phyloP scores from a whole-genome alignment of 2,329 filamentous ascomycete genomes.

The Trichothecium sympodiale region DNA sequence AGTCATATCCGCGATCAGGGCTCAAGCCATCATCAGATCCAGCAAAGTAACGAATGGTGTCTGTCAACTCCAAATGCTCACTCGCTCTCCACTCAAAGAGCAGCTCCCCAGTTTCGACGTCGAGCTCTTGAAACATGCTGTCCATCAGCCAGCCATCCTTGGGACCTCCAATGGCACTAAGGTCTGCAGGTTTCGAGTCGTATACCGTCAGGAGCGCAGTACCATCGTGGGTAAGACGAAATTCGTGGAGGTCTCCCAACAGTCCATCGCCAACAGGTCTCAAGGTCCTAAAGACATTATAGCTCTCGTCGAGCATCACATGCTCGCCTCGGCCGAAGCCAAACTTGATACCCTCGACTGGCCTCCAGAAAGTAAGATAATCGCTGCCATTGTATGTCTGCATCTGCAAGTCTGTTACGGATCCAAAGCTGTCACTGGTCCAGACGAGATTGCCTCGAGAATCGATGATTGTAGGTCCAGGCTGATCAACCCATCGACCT shows the following conservation, averaged over 20 bases:
- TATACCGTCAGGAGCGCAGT: constrained; percentile 29
- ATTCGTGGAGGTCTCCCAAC: constrained; percentile 23
- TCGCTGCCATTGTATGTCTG: constrained; percentile 18
- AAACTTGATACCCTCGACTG: constrained; percentile 2
- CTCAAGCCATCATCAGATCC: constrained; percentile 2
- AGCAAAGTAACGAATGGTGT: constrained; percentile 8
- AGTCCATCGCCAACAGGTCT: constrained; percentile 10
- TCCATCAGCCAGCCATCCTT: constrained; percentile 18
- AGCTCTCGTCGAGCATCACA: constrained; percentile 17
- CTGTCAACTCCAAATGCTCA: constrained; percentile 15
- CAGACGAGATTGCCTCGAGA: constrained; percentile 31
- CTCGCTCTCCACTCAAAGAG: constrained; percentile 33
- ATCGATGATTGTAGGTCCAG: constrained; percentile 32
- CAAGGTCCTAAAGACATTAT: constrained; percentile 16
- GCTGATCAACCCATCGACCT: constrained; percentile 19
- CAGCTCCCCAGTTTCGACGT: constrained; percentile 35
- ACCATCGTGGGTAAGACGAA: constrained; percentile 25
- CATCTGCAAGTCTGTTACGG: constrained; percentile 14
- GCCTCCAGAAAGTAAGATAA: constrained; percentile 25
- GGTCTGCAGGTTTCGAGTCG: constrained; percentile 14
- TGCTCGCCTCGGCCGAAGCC: neutral
- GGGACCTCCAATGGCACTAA: constrained; percentile 12
- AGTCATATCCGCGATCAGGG: constrained; percentile 31
- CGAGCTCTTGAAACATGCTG: constrained; percentile 31
- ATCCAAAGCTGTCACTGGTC: constrained; percentile 16